Evolutionary conservation across 192 early-diverging fungal genomes (phyloP).

Genomic region (Entophlyctis luteolus): DNA sequence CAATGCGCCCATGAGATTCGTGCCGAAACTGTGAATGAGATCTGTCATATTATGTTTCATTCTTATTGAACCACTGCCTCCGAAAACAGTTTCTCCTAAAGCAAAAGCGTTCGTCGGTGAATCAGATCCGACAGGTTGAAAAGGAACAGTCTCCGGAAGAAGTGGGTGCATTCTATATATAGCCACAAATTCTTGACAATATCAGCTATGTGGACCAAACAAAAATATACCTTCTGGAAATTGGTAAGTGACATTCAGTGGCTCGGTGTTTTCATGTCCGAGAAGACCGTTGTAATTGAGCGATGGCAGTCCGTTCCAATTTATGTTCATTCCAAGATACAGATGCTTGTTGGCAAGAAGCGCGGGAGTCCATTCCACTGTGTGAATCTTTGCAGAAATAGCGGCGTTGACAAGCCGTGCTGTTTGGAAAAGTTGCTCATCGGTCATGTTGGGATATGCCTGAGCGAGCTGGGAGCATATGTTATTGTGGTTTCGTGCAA

Average conservation of each 20-base stretch:
- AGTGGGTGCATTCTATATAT: slow-evolving; percentile 32
- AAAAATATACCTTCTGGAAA: slow-evolving; percentile 2
- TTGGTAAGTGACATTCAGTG: slow-evolving; percentile 1
- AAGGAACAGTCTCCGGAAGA: slow-evolving; percentile 31
- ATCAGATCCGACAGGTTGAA: slow-evolving; percentile 9
- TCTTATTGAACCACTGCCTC: slow-evolving; percentile 9
- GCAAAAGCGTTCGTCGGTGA: slow-evolving; percentile 14
- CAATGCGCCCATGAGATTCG: slow-evolving; percentile 25
- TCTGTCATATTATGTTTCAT: slow-evolving; percentile 7
- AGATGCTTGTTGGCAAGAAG: slow-evolving; percentile 28
- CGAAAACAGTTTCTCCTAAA: slow-evolving; percentile 15
- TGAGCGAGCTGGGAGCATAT: slow-evolving; percentile 28
- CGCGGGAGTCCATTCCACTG: slow-evolving; percentile 38
- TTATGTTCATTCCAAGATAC: slow-evolving; percentile 23
- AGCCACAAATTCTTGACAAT: background rate
- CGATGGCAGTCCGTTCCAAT: slow-evolving; percentile 27
- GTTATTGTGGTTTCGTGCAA: slow-evolving; percentile 33
- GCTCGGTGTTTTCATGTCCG: background rate
- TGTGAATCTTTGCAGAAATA: slow-evolving; percentile 36
- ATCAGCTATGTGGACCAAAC: background rate
- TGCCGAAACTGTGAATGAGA: slow-evolving; percentile 30
- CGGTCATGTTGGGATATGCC: slow-evolving; percentile 28
- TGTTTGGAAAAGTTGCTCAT: slow-evolving; percentile 32
- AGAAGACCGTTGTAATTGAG: background rate
- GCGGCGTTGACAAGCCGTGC: slow-evolving; percentile 30